Percentiles rank a stretch among this genome's conserved stretches.
phyloP scores from a whole-genome alignment of 2,329 filamentous ascomycete genomes.

The Aspergillus sojae region DNA sequence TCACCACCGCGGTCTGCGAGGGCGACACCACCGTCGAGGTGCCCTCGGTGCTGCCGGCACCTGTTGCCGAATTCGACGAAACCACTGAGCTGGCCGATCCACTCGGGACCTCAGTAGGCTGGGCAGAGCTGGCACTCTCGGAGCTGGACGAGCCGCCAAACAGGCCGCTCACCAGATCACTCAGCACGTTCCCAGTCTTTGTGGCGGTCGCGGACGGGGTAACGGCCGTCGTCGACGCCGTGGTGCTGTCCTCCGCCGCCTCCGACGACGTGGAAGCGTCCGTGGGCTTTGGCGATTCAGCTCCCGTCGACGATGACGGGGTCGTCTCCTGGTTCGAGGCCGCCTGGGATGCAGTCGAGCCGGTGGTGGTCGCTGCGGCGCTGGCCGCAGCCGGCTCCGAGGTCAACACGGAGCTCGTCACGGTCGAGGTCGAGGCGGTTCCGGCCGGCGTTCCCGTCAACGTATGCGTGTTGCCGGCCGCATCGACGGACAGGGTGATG shows the following conservation, averaged over 20 bases:
- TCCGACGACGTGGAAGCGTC: background rate
- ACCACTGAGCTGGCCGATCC: background rate
- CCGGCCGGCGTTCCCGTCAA: conserved; percentile 19
- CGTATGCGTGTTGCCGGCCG: conserved; percentile 27
- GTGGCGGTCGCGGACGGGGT: background rate
- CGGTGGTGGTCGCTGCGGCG: conserved; percentile 13
- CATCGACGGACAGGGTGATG: conserved; percentile 26
- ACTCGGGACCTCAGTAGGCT: background rate
- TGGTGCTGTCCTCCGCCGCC: background rate
- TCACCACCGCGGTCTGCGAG: background rate
- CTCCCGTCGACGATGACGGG: background rate
- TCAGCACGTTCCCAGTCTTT: background rate
- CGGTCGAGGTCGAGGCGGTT: background rate
- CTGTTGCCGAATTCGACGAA: background rate
- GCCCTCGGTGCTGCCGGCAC: background rate
- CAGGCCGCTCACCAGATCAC: conserved; percentile 2
- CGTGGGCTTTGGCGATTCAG: background rate
- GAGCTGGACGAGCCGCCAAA: background rate
- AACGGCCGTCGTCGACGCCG: background rate
- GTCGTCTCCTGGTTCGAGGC: background rate
- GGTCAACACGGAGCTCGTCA: background rate
- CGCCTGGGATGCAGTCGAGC: background rate
- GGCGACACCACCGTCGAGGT: background rate
- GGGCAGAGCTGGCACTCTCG: conserved; percentile 2
- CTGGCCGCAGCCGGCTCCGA: conserved; percentile 10